Evolutionary conservation across 2,329 filamentous ascomycete species (phyloP).

Genomic region (Ophiostoma quercus): DNA sequence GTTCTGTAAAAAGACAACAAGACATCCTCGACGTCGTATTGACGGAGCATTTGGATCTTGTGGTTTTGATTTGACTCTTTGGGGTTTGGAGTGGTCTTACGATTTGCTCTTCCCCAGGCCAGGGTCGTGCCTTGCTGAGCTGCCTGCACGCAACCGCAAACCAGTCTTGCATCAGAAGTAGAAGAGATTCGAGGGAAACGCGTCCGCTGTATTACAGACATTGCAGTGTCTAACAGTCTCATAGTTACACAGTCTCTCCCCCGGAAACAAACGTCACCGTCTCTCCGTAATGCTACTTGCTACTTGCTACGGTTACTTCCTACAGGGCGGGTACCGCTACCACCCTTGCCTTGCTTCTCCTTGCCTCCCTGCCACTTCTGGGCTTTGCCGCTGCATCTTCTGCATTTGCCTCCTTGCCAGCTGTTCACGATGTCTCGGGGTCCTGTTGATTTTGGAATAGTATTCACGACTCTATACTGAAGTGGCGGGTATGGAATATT

Average conservation of each 20-base stretch:
- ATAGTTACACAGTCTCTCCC: neutral
- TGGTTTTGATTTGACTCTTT: neutral
- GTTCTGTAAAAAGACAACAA: neutral
- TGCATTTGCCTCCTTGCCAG: neutral
- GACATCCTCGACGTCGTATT: neutral
- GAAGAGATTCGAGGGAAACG: neutral
- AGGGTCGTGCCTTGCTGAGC: neutral
- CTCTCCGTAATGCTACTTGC: neutral
- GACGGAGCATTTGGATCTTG: neutral
- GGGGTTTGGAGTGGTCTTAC: neutral
- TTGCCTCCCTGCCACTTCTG: neutral
- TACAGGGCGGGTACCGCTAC: neutral
- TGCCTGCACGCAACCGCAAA: neutral
- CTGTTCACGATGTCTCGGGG: constrained; percentile 1
- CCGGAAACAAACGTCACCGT: neutral
- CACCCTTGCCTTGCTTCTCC: neutral
- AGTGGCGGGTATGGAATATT: neutral
- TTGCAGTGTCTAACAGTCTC: neutral
- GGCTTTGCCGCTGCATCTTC: neutral
- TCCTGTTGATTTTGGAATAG: neutral
- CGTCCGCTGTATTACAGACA: neutral
- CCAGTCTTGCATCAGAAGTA: constrained; percentile 4
- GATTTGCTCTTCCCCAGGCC: neutral
- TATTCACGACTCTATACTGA: neutral
- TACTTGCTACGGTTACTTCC: neutral